Evolutionary conservation across 1,139 yeast genomes (phyloP).

Genomic region (Lodderomyces orthopsilosis): DNA sequence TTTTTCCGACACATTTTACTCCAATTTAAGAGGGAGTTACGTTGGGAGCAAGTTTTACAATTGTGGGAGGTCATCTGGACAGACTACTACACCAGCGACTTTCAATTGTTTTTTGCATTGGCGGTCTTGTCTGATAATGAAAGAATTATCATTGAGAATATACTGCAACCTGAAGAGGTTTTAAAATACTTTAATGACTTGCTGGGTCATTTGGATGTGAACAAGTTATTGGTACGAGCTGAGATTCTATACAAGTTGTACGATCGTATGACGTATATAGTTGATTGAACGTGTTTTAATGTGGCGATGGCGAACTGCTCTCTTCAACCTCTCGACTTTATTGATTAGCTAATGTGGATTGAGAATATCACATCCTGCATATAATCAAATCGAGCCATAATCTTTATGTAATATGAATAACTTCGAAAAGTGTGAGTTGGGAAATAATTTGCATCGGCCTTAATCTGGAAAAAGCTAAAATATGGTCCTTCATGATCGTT

Average conservation of each 20-base stretch:
- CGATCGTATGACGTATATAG: conserved; percentile 71
- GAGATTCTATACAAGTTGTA: conserved; percentile 80
- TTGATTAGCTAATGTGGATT: too few relatives aligned
- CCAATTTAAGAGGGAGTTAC: conserved; percentile 92
- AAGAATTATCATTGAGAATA: conserved; percentile 69
- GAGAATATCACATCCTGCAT: too few relatives aligned
- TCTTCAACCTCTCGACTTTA: too few relatives aligned
- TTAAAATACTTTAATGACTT: conserved; percentile 90
- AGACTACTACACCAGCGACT: conserved; percentile 79
- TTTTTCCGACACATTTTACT: conserved; percentile 92
- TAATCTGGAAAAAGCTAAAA: too few relatives aligned
- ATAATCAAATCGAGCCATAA: too few relatives aligned
- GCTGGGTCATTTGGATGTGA: conserved; percentile 68
- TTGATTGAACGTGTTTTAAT: conserved; percentile 23
- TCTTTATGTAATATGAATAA: too few relatives aligned
- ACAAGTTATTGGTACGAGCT: conserved; percentile 73
- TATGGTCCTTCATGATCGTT: too few relatives aligned
- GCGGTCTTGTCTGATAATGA: conserved; percentile 87
- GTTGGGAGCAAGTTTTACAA: conserved; percentile 70
- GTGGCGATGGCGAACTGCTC: too few relatives aligned
- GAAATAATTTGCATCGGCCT: too few relatives aligned
- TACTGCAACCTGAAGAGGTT: conserved; percentile 83
- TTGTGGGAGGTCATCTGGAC: conserved; percentile 95
- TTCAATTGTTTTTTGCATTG: conserved; percentile 80
- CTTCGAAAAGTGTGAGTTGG: too few relatives aligned